Evolutionary conservation across 257 asterid genomes (phyloP).

Genomic region (Ilex aquifolium): DNA sequence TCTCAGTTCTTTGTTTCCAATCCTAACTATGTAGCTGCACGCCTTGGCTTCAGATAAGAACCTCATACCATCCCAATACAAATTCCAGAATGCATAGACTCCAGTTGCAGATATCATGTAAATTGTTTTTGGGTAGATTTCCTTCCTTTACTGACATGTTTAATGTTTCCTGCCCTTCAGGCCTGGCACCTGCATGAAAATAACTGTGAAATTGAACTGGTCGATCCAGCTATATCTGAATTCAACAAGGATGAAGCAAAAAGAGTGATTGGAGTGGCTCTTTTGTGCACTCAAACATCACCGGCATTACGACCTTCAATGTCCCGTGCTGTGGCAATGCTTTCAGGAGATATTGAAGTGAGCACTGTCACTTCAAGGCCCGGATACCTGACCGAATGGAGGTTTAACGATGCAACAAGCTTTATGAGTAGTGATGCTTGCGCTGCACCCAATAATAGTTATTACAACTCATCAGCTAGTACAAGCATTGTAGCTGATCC

Average conservation of each 20-base stretch:
- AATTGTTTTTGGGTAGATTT: too few relatives aligned
- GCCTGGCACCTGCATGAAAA: conserved; percentile 46
- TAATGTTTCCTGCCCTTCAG: conserved; percentile 11
- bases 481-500: conserved; percentile 10
- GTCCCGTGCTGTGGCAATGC: conserved; percentile 73
- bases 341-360: conserved; percentile 56
- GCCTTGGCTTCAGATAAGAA: too few relatives aligned
- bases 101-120: too few relatives aligned
- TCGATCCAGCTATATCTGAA: conserved; percentile 30
- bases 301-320: conserved; percentile 48
- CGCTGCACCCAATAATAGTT: conserved; percentile 3
- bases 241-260: conserved; percentile 35
- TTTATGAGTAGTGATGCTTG: conserved; percentile 17
- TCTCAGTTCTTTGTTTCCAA: too few relatives aligned
- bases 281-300: conserved; percentile 63
- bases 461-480: conserved; percentile 6
- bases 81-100: too few relatives aligned
- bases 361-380: conserved; percentile 41
- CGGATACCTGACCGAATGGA: conserved; percentile 57
- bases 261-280: conserved; percentile 44
- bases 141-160: not conserved
- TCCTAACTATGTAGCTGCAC: too few relatives aligned
- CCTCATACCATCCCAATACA: too few relatives aligned
- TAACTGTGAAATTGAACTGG: conserved; percentile 32
- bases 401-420: conserved; percentile 34